phyloP scores from a whole-genome alignment of 1,284 basidiomycete genomes.

The Boletus albobrunnescens region DNA sequence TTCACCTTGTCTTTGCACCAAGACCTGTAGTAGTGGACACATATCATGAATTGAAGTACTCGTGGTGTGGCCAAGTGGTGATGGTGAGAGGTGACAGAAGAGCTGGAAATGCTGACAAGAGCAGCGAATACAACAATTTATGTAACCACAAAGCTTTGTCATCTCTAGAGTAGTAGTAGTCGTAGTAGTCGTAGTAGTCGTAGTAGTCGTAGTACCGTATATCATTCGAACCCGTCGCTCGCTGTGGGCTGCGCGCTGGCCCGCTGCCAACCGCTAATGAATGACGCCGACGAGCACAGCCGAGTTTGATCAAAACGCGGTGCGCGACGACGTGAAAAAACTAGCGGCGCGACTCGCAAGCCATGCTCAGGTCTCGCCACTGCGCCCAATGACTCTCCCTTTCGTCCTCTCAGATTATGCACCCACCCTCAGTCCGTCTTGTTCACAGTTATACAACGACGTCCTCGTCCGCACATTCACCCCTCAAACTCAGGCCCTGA shows the following conservation, averaged over 20 bases:
- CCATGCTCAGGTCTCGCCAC: slow-evolving; percentile 11
- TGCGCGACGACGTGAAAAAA: slow-evolving; percentile 3
- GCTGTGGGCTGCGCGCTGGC: not conserved
- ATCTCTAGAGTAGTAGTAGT: too few relatives aligned
- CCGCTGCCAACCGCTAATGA: too few relatives aligned
- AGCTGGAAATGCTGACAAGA: slow-evolving; percentile 35
- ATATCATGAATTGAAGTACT: not conserved
- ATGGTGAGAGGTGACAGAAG: slow-evolving; percentile 36
- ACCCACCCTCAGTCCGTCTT: slow-evolving; percentile 44
- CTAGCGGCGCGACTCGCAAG: slow-evolving; percentile 1
- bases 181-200: too few relatives aligned
- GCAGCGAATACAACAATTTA: slow-evolving; percentile 30
- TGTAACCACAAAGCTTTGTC: slow-evolving; percentile 36
- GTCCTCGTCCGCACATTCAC: slow-evolving; percentile 51
- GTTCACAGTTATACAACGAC: slow-evolving; percentile 44
- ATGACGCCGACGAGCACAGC: slow-evolving; percentile 13
- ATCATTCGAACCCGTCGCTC: too few relatives aligned
- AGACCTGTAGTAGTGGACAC: slow-evolving; percentile 17
- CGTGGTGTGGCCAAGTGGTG: slow-evolving; percentile 14
- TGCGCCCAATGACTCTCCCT: slow-evolving; percentile 9
- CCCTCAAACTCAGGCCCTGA: slow-evolving; percentile 48
- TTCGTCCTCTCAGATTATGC: slow-evolving; percentile 37
- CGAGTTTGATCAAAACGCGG: slow-evolving; percentile 11
- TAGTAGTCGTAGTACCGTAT: too few relatives aligned
- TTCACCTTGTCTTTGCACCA: slow-evolving; percentile 6